Conservation (phyloP, 306 rosid species). For the Cicer judaicum region DNA sequence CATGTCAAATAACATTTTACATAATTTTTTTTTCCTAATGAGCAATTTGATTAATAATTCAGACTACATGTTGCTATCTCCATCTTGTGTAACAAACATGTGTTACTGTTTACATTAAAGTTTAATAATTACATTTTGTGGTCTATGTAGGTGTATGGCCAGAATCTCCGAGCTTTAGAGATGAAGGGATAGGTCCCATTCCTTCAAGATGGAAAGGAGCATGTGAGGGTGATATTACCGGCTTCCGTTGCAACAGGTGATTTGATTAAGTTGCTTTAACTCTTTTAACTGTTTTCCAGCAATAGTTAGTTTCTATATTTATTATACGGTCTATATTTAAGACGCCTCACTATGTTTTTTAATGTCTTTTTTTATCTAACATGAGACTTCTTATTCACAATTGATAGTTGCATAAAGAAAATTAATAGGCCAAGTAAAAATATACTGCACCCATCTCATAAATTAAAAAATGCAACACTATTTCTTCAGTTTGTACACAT, state of each 20-base stretch:
- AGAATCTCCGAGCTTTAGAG: conserved; percentile 65
- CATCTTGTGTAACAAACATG: neutral
- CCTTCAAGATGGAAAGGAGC: conserved; percentile 79
- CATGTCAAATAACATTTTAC: neutral
- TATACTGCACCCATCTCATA: neutral
- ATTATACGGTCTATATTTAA: neutral
- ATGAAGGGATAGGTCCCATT: conserved; percentile 63
- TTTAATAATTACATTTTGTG: conserved; percentile 4
- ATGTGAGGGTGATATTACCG: conserved; percentile 47
- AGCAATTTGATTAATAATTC: too few relatives aligned
- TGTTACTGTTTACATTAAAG: neutral
- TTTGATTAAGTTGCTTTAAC: too few relatives aligned
- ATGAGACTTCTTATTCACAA: too few relatives aligned
- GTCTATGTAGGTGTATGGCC: conserved; percentile 70
- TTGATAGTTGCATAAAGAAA: too few relatives aligned
- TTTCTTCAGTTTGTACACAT: neutral
- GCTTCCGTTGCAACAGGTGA: conserved; percentile 69
- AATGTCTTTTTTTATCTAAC: too few relatives aligned
- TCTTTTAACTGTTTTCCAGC: neutral
- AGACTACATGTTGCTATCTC: too few relatives aligned
- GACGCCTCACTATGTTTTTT: too few relatives aligned
- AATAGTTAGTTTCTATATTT: neutral
- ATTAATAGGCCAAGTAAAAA: neutral
- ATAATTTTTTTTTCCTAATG: neutral
- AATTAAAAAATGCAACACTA: neutral